These are phyloP conservation scores for Fusarium redolens DNA, from an alignment of 2,329 filamentous ascomycete species.

Conservation along the genomic window DNA sequence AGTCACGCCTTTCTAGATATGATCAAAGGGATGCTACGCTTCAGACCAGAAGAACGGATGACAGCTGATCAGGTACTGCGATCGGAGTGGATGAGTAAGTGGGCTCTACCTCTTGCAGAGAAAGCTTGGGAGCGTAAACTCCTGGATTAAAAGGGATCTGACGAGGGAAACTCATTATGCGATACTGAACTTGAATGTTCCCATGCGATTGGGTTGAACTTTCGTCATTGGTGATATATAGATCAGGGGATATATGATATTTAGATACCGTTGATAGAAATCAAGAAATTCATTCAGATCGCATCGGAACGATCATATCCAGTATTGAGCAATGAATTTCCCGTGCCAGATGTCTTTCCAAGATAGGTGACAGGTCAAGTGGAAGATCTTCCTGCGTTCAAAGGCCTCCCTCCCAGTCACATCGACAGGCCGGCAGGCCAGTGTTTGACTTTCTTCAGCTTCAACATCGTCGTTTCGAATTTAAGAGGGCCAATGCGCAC, in stretches of 20 bases:
- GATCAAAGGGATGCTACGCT: not conserved
- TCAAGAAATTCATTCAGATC: not conserved
- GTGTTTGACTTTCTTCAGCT: not conserved
- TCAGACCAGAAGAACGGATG: not conserved
- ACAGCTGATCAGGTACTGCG: not conserved
- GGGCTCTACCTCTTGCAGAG: not conserved
- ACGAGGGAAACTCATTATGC: not conserved
- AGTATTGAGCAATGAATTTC: not conserved
- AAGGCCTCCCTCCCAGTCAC: not conserved
- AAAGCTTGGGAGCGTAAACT: not conserved
- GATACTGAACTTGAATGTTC: not conserved
- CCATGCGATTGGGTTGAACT: no score
- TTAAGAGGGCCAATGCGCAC: not conserved
- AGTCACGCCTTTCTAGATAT: not conserved
- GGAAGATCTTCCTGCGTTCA: not conserved
- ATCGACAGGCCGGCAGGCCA: not conserved
- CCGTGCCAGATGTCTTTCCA: not conserved
- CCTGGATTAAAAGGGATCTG: not conserved
- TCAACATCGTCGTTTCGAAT: not conserved
- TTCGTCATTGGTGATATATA: fast-evolving
- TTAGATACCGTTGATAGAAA: not conserved
- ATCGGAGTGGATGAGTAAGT: not conserved
- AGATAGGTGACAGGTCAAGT: not conserved
- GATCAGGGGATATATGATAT: fast-evolving
- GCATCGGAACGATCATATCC: no score